Conservation (phyloP, 129 eudicot species). For the Smallanthus sonchifolius region DNA sequence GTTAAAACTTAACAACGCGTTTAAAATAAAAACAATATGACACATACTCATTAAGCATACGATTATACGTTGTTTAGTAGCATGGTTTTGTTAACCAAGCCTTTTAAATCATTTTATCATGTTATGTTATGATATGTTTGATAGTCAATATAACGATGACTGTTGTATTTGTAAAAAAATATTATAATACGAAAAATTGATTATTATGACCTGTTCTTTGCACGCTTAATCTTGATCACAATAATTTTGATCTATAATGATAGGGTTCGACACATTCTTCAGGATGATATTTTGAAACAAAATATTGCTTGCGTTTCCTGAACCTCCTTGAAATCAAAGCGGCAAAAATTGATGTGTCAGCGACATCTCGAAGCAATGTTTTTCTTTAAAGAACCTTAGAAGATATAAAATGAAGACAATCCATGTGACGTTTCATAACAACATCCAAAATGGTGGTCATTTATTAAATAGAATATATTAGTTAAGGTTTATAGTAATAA, state of each 20-base stretch:
- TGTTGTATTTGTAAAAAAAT: background rate
- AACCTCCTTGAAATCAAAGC: conserved; percentile 64
- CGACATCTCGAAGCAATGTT: background rate
- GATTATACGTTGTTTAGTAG: too few relatives aligned
- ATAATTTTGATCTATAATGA: conserved; percentile 78
- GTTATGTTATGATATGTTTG: background rate
- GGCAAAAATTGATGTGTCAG: background rate
- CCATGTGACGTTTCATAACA: too few relatives aligned
- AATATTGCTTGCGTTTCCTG: conserved; percentile 77
- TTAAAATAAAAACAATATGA: too few relatives aligned
- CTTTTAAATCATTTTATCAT: background rate
- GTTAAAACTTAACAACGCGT: background rate
- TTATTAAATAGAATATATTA: too few relatives aligned
- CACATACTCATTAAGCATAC: too few relatives aligned
- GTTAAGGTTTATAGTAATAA: too few relatives aligned
- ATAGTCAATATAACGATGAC: background rate
- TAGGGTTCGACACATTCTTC: conserved; percentile 65
- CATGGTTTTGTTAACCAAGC: too few relatives aligned
- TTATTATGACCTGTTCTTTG: conserved; percentile 44
- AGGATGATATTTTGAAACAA: conserved; percentile 56
- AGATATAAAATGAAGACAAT: background rate
- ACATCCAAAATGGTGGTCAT: too few relatives aligned
- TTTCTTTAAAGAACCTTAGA: background rate
- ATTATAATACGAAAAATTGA: background rate
- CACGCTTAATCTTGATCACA: conserved; percentile 68